Evolutionary conservation across 2,329 filamentous ascomycete species (phyloP).

Genomic region (Ophiostoma perfectum): DNA sequence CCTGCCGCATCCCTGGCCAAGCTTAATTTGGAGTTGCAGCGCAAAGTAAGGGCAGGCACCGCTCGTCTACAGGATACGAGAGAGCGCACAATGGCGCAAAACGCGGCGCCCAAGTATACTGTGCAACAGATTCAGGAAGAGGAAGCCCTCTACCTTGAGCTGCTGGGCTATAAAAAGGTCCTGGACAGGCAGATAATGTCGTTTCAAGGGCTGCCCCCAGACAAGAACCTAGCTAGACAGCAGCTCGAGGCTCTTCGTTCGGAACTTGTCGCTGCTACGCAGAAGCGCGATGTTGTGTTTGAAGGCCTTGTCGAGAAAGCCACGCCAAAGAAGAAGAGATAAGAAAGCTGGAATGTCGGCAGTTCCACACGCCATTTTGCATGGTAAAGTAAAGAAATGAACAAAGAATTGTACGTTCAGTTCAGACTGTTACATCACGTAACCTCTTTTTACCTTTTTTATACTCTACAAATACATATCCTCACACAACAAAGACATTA

Average conservation of each 20-base stretch:
- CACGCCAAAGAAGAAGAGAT: conserved; percentile 43
- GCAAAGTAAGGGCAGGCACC: conserved; percentile 61
- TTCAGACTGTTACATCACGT: not conserved
- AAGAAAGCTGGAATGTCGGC: not conserved
- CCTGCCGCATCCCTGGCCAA: conserved; percentile 56
- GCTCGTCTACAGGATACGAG: conserved; percentile 63
- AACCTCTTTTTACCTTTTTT: not conserved
- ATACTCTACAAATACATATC: not conserved
- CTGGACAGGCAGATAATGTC: conserved; percentile 58
- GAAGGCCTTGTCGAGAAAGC: conserved; percentile 63
- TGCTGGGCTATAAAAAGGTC: conserved; percentile 53
- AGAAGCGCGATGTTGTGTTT: conserved; percentile 66
- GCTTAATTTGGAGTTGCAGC: conserved; percentile 68
- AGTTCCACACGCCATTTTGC: not conserved
- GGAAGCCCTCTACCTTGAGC: conserved; percentile 52
- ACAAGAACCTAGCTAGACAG: conserved; percentile 61
- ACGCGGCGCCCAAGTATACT: conserved; percentile 40
- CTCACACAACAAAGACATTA: not conserved
- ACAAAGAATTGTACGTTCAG: not conserved
- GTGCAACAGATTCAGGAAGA: conserved; percentile 55
- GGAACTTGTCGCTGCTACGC: conserved; percentile 57
- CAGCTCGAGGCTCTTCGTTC: conserved; percentile 63
- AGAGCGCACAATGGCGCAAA: conserved; percentile 36
- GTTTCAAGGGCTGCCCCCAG: conserved; percentile 68
- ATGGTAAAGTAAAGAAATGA: not conserved